These are phyloP conservation scores for Arthromyces matolae DNA, from an alignment of 768 basidiomycete species.

Conservation along the genomic window DNA sequence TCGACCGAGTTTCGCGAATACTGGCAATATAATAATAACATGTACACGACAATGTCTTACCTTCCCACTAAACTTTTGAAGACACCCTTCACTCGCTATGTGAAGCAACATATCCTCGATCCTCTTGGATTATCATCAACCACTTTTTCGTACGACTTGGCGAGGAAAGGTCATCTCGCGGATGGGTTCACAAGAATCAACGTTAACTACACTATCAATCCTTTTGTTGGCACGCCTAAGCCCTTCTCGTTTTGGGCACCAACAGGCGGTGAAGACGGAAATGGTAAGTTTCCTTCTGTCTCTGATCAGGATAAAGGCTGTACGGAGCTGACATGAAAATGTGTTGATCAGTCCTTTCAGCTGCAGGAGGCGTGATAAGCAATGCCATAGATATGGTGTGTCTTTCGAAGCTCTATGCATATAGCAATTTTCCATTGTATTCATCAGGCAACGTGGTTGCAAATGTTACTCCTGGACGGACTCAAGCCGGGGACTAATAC, in stretches of 20 bases:
- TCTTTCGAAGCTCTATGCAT: not conserved
- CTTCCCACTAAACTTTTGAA: conserved; percentile 24
- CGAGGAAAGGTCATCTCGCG: conserved; percentile 25
- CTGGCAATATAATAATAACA: conserved; percentile 28
- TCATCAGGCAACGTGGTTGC: conserved; percentile 27
- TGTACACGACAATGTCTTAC: conserved; percentile 27
- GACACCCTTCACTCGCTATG: conserved; percentile 26
- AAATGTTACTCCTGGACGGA: conserved; percentile 24
- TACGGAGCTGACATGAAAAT: too few relatives aligned
- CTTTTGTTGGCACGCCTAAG: conserved; percentile 8
- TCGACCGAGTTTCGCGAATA: conserved; percentile 27
- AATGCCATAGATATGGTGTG: conserved; percentile 25
- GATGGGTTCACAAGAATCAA: conserved; percentile 22
- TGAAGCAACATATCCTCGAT: conserved; percentile 27
- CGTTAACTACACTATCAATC: conserved; percentile 9
- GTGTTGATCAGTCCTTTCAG: conserved; percentile 18
- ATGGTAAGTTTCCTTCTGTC: conserved; percentile 15
- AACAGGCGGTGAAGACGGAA: conserved; percentile 21
- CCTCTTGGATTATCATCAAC: conserved; percentile 25
- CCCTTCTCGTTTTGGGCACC: conserved; percentile 19
- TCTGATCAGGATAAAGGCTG: not conserved
- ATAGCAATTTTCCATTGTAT: not conserved
- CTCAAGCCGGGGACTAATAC: conserved; percentile 19
- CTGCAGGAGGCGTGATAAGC: conserved; percentile 27
- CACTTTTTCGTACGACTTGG: conserved; percentile 26